These are phyloP conservation scores for Spergularia bocconei DNA, from an alignment of 148 eudicot species.

Conservation along the genomic window DNA sequence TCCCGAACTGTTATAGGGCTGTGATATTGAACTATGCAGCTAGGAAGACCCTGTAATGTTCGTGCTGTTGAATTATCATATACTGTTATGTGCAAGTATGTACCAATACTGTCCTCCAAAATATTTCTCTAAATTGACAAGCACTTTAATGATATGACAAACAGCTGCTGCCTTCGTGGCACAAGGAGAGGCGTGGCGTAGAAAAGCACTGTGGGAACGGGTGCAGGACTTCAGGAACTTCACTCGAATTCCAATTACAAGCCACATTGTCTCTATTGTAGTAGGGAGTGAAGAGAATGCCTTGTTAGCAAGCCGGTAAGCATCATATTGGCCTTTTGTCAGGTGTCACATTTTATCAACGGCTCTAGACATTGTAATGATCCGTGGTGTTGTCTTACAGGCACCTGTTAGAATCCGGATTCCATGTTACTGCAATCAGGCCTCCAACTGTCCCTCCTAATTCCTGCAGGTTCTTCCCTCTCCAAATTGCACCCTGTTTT, in stretches of 20 bases:
- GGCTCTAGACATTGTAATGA: constrained; percentile 12
- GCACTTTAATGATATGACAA: constrained; percentile 26
- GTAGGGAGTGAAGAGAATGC: constrained; percentile 89
- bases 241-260: constrained; percentile 73
- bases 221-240: constrained; percentile 71
- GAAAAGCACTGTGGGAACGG: constrained; percentile 66
- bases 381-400: constrained; percentile 37
- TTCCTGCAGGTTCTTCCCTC: constrained; percentile 74
- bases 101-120: constrained; percentile 3
- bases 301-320: constrained; percentile 74
- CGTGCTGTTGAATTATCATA: neutral
- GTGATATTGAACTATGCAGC: neutral
- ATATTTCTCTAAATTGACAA: constrained; percentile 10
- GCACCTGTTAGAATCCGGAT: constrained; percentile 76
- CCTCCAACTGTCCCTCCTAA: constrained; percentile 98
- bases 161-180: constrained; percentile 91
- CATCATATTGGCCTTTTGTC: neutral
- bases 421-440: constrained; percentile 91
- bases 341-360: neutral
- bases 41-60: too few relatives aligned
- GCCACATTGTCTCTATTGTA: constrained; percentile 83
- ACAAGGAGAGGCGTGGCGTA: constrained; percentile 79
- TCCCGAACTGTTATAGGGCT: neutral
- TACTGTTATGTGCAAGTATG: neutral
- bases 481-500: neutral